Conservation (phyloP, 495 filamentous ascomycete species). For the Trichoderma orchidacearum region DNA sequence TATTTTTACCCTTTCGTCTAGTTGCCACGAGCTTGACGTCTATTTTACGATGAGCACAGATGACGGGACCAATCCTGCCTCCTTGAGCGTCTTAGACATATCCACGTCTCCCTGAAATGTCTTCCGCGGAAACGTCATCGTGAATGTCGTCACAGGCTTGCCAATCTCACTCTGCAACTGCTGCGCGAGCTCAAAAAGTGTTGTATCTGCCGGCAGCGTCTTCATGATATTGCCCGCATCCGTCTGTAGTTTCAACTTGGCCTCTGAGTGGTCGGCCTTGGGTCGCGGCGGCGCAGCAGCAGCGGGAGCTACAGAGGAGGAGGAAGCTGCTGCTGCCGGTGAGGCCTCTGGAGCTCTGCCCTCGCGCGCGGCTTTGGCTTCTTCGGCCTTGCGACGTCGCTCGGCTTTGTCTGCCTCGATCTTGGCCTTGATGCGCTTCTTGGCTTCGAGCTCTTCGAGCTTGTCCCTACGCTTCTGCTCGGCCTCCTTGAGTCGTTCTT, state of each 20-base stretch:
- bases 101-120: conserved; percentile 58
- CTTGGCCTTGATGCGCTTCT: conserved; percentile 75
- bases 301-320: conserved; percentile 19
- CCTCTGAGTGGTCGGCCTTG: conserved; percentile 50
- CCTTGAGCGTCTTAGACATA: conserved; percentile 83
- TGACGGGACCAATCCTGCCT: conserved; percentile 79
- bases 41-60: conserved; percentile 70
- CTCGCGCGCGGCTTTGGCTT: conserved; percentile 70
- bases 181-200: conserved; percentile 84
- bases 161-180: conserved; percentile 48
- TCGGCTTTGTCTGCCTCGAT: conserved; percentile 87
- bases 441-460: conserved; percentile 71
- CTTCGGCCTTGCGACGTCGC: conserved; percentile 66
- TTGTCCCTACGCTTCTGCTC: conserved; percentile 76
- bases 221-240: conserved; percentile 63
- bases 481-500: conserved; percentile 83
- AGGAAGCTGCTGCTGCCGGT: conserved; percentile 17
- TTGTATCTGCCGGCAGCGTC: conserved; percentile 71
- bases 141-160: conserved; percentile 53
- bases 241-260: conserved; percentile 71
- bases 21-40: no score
- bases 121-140: conserved; percentile 79
- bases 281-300: conserved; percentile 19
- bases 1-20: no score
- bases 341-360: conserved; percentile 45